phyloP scores from a whole-genome alignment of 768 basidiomycete genomes.

The Boletales sp. region DNA sequence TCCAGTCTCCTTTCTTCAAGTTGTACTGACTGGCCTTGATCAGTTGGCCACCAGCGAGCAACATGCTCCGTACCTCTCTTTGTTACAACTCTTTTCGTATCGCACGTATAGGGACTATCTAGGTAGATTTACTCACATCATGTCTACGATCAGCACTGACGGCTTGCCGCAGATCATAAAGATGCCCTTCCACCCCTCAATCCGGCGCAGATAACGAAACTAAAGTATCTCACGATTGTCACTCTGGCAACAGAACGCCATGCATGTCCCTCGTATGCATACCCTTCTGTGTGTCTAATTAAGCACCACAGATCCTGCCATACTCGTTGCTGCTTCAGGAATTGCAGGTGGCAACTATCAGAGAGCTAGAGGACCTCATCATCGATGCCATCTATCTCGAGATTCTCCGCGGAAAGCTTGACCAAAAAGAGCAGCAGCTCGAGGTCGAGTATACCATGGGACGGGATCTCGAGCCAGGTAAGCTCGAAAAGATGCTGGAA shows the following conservation, averaged over 20 bases:
- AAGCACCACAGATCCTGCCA: conserved; percentile 61
- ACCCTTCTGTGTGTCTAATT: background rate
- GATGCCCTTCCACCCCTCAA: conserved; percentile 65
- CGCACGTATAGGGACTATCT: conserved; percentile 83
- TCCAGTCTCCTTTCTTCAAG: background rate
- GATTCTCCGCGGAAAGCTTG: conserved; percentile 85
- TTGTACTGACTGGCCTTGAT: conserved; percentile 1
- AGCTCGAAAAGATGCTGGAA: conserved; percentile 54
- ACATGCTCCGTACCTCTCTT: conserved; percentile 52
- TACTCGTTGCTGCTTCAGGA: conserved; percentile 69
- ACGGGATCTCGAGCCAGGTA: conserved; percentile 80
- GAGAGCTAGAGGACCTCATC: conserved; percentile 93
- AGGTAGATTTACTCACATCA: conserved; percentile 41
- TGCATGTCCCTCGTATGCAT: conserved; percentile 42
- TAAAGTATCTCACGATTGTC: conserved; percentile 91
- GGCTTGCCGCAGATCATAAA: conserved; percentile 52
- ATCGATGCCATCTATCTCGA: conserved; percentile 96
- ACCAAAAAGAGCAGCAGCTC: conserved; percentile 86
- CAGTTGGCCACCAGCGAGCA: conserved; percentile 71
- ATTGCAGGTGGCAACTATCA: conserved; percentile 74
- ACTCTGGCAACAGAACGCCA: conserved; percentile 74
- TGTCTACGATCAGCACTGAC: background rate
- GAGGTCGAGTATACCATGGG: conserved; percentile 94
- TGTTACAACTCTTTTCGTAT: conserved; percentile 88
- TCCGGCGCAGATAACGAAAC: conserved; percentile 72